Percentiles rank a stretch among this genome's conserved stretches.
Conservation (phyloP, 164 flowering plant species). For the Magnolia kwangsiensis region DNA sequence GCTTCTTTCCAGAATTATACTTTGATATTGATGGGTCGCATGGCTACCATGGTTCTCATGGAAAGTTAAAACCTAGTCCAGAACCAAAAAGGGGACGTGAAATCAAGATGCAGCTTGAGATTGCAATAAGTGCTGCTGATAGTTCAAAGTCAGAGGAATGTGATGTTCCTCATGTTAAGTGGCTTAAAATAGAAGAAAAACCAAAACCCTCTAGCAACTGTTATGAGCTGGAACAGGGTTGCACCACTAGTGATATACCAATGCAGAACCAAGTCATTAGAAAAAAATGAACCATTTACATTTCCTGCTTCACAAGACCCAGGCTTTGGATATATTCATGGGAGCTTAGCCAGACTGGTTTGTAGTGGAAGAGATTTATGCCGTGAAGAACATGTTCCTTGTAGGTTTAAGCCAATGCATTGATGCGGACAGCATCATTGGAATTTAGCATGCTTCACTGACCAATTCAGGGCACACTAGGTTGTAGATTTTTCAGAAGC, state of each 20-base stretch:
- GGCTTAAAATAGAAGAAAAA: slow-evolving; percentile 27
- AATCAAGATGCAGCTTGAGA: slow-evolving; percentile 70
- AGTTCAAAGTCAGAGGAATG: slow-evolving; percentile 37
- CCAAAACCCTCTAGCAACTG: slow-evolving; percentile 14
- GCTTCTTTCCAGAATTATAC: slow-evolving; percentile 72
- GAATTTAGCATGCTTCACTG: slow-evolving; percentile 26
- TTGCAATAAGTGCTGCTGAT: slow-evolving; percentile 49
- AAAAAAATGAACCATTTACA: slow-evolving; percentile 21
- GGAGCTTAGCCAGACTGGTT: slow-evolving; percentile 1
- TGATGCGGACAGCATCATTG: slow-evolving; percentile 37
- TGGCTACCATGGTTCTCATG: slow-evolving; percentile 18
- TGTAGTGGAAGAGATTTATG: neutral
- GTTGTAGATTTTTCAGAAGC: slow-evolving; percentile 64
- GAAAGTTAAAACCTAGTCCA: slow-evolving; percentile 12
- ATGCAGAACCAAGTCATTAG: slow-evolving; percentile 24
- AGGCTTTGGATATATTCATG: slow-evolving; percentile 24
- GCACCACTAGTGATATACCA: slow-evolving; percentile 20
- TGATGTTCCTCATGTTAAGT: slow-evolving; percentile 38
- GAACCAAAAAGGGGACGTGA: slow-evolving; percentile 39
- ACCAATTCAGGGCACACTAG: slow-evolving; percentile 35
- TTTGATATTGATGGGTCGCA: slow-evolving; percentile 24
- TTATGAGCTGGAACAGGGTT: slow-evolving; percentile 26
- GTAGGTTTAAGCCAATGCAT: slow-evolving; percentile 31
- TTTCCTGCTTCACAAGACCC: slow-evolving; percentile 7
- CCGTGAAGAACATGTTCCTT: slow-evolving; percentile 9